phyloP scores from a whole-genome alignment of 2,329 filamentous ascomycete genomes.

The Chaetomium globosum region DNA sequence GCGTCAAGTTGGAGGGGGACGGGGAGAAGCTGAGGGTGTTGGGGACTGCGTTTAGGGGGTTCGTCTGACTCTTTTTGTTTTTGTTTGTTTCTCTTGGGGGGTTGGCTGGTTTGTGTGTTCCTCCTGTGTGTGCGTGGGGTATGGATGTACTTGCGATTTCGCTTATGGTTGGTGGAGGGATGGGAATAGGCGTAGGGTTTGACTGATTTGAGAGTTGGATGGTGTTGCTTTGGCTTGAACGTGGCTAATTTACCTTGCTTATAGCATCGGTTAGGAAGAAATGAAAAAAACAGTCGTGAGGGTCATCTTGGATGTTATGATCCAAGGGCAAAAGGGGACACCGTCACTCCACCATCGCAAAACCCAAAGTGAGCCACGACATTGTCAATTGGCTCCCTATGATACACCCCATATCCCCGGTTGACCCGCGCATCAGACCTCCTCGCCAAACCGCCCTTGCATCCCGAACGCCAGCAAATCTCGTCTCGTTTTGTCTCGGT shows the following conservation, averaged over 20 bases:
- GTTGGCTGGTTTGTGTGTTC: not conserved
- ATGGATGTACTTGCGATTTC: not conserved
- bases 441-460: constrained; percentile 23
- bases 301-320: not conserved
- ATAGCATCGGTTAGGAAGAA: too few species aligned
- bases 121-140: not conserved
- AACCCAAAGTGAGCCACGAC: not conserved
- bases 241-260: not conserved
- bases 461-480: constrained; percentile 27
- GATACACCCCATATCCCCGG: constrained; percentile 18
- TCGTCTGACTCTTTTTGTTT: constrained; percentile 33
- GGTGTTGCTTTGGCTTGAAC: not conserved
- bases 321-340: not conserved
- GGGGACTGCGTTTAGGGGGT: constrained; percentile 56
- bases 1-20: constrained; percentile 61
- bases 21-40: constrained; percentile 55
- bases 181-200: not conserved
- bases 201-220: not conserved
- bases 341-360: not conserved
- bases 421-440: constrained; percentile 24
- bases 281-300: too few species aligned
- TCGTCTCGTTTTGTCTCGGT: constrained; percentile 23
- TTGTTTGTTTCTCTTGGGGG: not conserved
- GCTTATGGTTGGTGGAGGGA: not conserved
- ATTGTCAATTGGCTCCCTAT: constrained; percentile 23